A percentile compares a stretch with the other conserved stretches of the same genome.
These are phyloP conservation scores for Zygoascus flipseniorum DNA, from an alignment of 805 yeast genomes.

Conservation along the genomic window DNA sequence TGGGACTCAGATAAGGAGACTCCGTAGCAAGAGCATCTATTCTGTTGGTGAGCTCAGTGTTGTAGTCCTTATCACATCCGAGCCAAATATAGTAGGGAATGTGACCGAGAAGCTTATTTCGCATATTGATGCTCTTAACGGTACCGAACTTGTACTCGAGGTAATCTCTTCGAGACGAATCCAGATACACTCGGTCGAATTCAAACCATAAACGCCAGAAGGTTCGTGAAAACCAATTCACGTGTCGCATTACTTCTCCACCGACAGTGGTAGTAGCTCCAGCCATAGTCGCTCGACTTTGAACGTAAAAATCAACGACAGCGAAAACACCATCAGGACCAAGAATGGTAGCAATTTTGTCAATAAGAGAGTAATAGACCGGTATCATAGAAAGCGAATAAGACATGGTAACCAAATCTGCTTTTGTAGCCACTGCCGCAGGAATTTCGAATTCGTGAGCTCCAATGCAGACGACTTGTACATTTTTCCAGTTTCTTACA, in stretches of 20 bases:
- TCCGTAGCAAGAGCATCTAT: conserved; percentile 71
- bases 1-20: conserved; percentile 71
- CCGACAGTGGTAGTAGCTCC: conserved; percentile 71
- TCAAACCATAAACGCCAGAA: conserved; percentile 89
- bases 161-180: conserved; percentile 73
- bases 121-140: conserved; percentile 59
- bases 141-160: conserved; percentile 79
- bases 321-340: conserved; percentile 53
- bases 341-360: conserved; percentile 49
- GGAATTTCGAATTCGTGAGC: conserved; percentile 62
- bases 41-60: conserved; percentile 41
- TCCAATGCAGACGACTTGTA: conserved; percentile 62
- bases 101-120: conserved; percentile 56
- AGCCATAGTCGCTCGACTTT: conserved; percentile 50
- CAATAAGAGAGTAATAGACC: conserved; percentile 68
- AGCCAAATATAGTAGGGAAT: conserved; percentile 82
- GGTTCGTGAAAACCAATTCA: conserved; percentile 67
- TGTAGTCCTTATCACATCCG: conserved; percentile 55
- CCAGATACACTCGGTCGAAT: conserved; percentile 70
- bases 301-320: conserved; percentile 76
- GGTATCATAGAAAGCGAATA: conserved; percentile 85
- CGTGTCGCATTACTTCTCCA: conserved; percentile 61
- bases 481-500: conserved; percentile 45
- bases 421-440: conserved; percentile 24
- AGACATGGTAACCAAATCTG: conserved; percentile 71